Evolutionary conservation across 148 eudicot species (phyloP).

Genomic region (Vaccinium macrocarpon): DNA sequence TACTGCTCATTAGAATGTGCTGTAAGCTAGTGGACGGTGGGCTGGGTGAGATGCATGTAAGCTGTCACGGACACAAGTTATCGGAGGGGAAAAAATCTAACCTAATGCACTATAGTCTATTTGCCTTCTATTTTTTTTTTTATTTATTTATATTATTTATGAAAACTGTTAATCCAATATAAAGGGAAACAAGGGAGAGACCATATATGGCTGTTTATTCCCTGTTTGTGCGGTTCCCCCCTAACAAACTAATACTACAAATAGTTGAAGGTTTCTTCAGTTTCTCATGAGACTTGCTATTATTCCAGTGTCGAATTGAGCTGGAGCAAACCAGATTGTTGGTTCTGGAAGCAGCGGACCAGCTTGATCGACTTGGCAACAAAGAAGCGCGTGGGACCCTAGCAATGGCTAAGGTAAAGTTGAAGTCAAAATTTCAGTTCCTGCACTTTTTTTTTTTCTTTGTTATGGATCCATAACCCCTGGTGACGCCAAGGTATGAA

Average conservation of each 20-base stretch:
- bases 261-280: background rate
- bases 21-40: background rate
- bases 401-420: slow-evolving; percentile 97
- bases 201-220: background rate
- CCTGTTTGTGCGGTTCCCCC: background rate
- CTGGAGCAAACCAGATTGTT: slow-evolving; percentile 78
- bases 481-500: background rate
- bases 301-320: slow-evolving; percentile 80
- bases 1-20: background rate
- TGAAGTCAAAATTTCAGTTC: background rate
- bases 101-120: background rate
- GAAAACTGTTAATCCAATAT: background rate
- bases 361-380: slow-evolving; percentile 94
- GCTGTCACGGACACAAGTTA: no score
- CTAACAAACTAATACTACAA: background rate
- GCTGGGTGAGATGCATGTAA: no score
- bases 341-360: slow-evolving; percentile 94
- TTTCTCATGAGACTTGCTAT: background rate
- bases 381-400: slow-evolving; percentile 83
- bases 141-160: background rate
- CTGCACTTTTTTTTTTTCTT: background rate
- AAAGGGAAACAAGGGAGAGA: background rate
- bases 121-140: background rate
- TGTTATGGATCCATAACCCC: background rate
- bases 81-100: background rate